A percentile compares a stretch with the other conserved stretches of the same genome.
phyloP scores from a whole-genome alignment of 1,284 basidiomycete genomes.

The Mycosarcoma mackinlayi region DNA sequence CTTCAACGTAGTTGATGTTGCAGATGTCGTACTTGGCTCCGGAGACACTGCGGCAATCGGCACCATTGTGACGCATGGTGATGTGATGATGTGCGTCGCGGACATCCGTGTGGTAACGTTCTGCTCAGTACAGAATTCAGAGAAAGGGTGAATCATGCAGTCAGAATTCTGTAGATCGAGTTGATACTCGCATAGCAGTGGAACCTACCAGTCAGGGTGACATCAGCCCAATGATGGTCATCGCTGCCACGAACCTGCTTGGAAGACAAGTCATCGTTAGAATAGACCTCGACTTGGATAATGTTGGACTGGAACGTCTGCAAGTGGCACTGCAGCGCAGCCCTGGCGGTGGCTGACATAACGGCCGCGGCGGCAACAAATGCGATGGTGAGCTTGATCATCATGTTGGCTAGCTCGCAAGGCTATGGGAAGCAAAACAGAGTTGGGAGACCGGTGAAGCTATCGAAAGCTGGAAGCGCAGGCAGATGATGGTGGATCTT shows the following conservation, averaged over 20 bases:
- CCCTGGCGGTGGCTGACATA: not conserved
- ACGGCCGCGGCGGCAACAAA: constrained; percentile 5
- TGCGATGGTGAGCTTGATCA: constrained; percentile 13
- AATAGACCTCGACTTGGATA: not conserved
- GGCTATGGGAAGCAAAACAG: too few relatives aligned
- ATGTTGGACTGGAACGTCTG: constrained; percentile 1
- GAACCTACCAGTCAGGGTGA: constrained; percentile 7
- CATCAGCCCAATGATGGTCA: not conserved
- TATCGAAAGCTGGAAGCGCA: too few relatives aligned
- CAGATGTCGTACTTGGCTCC: not conserved
- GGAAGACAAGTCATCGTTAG: constrained; percentile 1
- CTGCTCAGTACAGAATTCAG: not conserved
- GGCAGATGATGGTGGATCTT: too few relatives aligned
- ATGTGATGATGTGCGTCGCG: not conserved
- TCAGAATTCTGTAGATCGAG: not conserved
- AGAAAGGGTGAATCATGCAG: not conserved
- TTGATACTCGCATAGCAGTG: not conserved
- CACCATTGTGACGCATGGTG: constrained; percentile 9
- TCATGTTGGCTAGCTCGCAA: too few relatives aligned
- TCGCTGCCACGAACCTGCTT: not conserved
- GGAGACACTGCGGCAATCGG: not conserved
- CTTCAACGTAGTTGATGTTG: constrained; percentile 3
- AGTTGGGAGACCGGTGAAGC: too few relatives aligned
- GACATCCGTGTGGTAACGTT: not conserved
- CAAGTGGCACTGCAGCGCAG: constrained; percentile 2